Evolutionary conservation across 345 rosid species (phyloP).

Genomic region (Diplotaxis tenuifolia): DNA sequence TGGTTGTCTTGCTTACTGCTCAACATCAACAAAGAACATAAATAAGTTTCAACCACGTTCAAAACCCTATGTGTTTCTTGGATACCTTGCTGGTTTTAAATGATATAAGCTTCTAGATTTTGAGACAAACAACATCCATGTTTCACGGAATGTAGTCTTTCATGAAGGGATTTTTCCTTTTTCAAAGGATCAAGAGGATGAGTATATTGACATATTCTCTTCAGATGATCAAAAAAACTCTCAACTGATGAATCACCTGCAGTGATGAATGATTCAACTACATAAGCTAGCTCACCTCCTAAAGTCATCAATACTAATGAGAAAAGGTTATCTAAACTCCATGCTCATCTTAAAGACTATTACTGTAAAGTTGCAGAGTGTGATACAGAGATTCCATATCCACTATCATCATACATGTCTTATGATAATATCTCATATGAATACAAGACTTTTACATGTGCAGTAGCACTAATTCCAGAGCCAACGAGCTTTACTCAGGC

Average conservation of each 20-base stretch:
- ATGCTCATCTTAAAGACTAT: neutral
- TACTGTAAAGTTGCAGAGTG: neutral
- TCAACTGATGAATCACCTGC: too few species aligned
- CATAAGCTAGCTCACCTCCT: neutral
- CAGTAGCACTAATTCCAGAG: neutral
- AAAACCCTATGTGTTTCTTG: neutral
- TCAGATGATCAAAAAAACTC: neutral
- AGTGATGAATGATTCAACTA: neutral
- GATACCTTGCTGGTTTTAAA: neutral
- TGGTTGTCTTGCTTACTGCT: neutral
- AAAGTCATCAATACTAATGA: neutral
- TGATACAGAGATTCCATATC: neutral
- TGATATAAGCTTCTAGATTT: neutral
- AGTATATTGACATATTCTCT: neutral
- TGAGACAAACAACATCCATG: neutral
- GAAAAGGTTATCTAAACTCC: neutral
- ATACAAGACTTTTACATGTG: neutral
- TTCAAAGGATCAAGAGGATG: neutral
- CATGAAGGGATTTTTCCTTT: neutral
- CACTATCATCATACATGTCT: neutral
- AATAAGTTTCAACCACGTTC: neutral
- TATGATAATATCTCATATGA: neutral
- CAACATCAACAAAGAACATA: neutral
- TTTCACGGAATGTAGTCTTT: neutral
- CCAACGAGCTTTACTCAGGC: neutral